Percentiles rank a stretch among this genome's conserved stretches.
phyloP scores from a whole-genome alignment of 345 rosid species.

The Bruguiera sexangula region DNA sequence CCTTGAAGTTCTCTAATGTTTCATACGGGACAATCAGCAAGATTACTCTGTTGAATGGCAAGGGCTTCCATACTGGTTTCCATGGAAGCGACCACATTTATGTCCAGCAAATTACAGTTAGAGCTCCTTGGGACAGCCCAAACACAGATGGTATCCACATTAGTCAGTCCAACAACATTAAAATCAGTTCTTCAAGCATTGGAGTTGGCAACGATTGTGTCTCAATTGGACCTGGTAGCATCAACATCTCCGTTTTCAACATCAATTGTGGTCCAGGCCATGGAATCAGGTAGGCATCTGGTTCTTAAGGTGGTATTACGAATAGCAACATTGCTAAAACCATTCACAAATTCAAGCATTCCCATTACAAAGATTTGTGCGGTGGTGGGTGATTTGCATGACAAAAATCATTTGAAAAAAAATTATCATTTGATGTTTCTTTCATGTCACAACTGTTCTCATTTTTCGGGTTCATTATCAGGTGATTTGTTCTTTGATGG shows the following conservation, averaged over 20 bases:
- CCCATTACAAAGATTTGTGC: no score
- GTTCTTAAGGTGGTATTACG: background rate
- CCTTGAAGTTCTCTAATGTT: conserved; percentile 34
- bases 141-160: conserved; percentile 67
- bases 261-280: conserved; percentile 55
- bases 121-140: conserved; percentile 55
- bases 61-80: conserved; percentile 47
- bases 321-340: no score
- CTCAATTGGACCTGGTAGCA: conserved; percentile 51
- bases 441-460: background rate
- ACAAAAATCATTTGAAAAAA: no score
- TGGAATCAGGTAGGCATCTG: conserved; percentile 47
- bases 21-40: conserved; percentile 37
- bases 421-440: background rate
- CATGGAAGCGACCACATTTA: conserved; percentile 26
- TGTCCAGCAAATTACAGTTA: conserved; percentile 29
- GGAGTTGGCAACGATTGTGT: conserved; percentile 62
- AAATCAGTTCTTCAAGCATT: conserved; percentile 31
- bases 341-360: no score
- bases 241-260: conserved; percentile 27
- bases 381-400: no score
- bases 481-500: conserved; percentile 85
- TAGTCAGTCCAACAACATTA: conserved; percentile 39
- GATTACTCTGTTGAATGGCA: conserved; percentile 36
- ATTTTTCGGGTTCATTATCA: conserved; percentile 21